Base-by-base conservation (phyloP, 352 stramenopile genomes). In the Globisporangium polare region DNA sequence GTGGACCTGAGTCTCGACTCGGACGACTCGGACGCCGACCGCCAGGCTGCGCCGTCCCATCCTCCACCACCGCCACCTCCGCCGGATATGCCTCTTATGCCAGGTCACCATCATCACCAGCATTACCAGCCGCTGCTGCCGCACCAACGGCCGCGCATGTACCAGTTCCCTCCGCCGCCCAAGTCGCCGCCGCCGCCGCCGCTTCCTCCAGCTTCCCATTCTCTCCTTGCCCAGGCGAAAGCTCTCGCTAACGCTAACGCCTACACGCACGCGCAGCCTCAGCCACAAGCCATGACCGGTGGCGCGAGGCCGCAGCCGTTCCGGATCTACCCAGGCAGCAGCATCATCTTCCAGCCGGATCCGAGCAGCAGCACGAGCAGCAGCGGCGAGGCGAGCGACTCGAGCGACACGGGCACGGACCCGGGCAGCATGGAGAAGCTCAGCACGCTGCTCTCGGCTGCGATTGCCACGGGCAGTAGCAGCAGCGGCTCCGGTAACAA, bases 371-470 rank as follows among this genome's bases (percentile, higher is more conserved):
- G 43, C 13, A 52, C 47, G 22, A 62, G 53, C 61, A 67, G 61
- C 61, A 67, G 61, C 17, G 61, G 45, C 24, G 61, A 67, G n/a
- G 55, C 33, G n/a, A 81, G 73, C 37, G 73, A 80, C 56, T 75
- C 70, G 8, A 66, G 62, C n/a, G 75, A 72, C 51, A 66, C 49
- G 6, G 60, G 37, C 20, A 77, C 73, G 1, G 73, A 81, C 58
- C 47, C 46, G 3, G 53, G 62, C 33, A 51, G 46, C 18, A 39
- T 33, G 0, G 47, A 65, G 20, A 60, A 55, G 29, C 12, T 65
- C n/a, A 52, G 12, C 42, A 35, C 60, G 22, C 51, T 65, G 15
- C 60, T 65, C 42, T n/a, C 60, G 0, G 60, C 52, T 0, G 51
- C 51, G n/a, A 58, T 24, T 18, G 49, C 46, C 9, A 50, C 29